phyloP scores from a whole-genome alignment of 106 monocot species.

The Allium cepa region DNA sequence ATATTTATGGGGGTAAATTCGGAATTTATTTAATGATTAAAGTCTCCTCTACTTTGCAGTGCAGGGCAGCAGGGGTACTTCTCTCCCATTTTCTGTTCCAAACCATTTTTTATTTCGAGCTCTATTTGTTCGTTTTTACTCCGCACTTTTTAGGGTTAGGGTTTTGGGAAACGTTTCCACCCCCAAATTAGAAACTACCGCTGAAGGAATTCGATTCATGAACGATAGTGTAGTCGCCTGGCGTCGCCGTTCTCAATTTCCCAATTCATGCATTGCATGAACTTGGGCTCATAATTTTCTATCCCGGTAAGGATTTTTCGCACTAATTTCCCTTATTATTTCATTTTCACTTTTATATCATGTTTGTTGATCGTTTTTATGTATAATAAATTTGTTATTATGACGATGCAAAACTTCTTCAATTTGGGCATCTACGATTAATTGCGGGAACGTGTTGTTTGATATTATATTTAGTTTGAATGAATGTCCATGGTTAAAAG shows the following conservation, averaged over 20 bases:
- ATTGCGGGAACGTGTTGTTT: neutral
- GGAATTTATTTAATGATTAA: neutral
- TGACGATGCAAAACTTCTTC: neutral
- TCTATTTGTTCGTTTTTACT: neutral
- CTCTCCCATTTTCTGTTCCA: no score
- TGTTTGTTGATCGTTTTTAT: neutral
- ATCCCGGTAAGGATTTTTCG: neutral
- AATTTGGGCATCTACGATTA: neutral
- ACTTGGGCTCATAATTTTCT: neutral
- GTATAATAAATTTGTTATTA: neutral
- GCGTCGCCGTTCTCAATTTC: neutral
- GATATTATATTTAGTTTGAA: neutral
- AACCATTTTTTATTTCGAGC: neutral
- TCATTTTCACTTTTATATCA: neutral
- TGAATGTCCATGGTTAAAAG: conserved; percentile 8
- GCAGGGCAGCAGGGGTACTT: no score
- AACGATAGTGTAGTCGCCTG: no score
- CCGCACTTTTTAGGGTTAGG: conserved; percentile 5
- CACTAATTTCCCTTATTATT: no score
- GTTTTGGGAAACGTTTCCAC: conserved; percentile 9
- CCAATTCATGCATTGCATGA: conserved; percentile 5
- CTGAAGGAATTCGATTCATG: neutral
- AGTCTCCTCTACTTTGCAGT: neutral
- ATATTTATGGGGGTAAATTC: neutral
- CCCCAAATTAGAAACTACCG: conserved; percentile 11